These are phyloP conservation scores for Fusarium subtropicale DNA, from an alignment of 2,329 filamentous ascomycete species.

Conservation along the genomic window DNA sequence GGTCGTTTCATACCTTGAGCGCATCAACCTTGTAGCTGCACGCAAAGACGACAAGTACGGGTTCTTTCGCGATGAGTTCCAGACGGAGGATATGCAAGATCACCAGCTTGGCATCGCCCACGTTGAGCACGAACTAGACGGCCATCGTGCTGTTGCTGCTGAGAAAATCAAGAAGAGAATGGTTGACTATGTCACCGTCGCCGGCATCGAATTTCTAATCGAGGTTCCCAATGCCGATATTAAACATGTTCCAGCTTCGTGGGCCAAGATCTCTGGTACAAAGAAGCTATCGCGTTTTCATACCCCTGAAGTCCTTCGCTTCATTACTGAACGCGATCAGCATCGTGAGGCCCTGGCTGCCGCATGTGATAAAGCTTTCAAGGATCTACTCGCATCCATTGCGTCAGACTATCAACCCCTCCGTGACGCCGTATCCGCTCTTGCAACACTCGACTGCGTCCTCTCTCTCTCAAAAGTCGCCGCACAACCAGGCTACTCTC, in stretches of 20 bases:
- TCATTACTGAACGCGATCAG: slow-evolving; percentile 90
- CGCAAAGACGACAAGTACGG: slow-evolving; percentile 90
- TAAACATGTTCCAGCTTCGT: slow-evolving; percentile 90
- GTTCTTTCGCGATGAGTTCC: slow-evolving; percentile 89
- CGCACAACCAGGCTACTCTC: slow-evolving; percentile 85
- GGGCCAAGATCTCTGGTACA: slow-evolving; percentile 94
- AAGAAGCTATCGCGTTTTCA: slow-evolving; percentile 95
- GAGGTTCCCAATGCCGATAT: slow-evolving; percentile 87
- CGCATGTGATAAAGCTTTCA: slow-evolving; percentile 88
- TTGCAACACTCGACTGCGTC: slow-evolving; percentile 90
- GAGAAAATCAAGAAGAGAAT: slow-evolving; percentile 76
- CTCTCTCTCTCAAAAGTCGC: slow-evolving; percentile 88
- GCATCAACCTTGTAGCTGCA: slow-evolving; percentile 86
- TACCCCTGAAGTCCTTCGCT: slow-evolving; percentile 85
- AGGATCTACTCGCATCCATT: slow-evolving; percentile 76
- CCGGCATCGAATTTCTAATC: slow-evolving; percentile 94
- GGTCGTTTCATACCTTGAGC: slow-evolving; percentile 80
- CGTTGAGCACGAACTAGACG: slow-evolving; percentile 88
- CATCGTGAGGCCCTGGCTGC: slow-evolving; percentile 93
- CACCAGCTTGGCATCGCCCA: slow-evolving; percentile 92
- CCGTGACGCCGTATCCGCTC: slow-evolving; percentile 86
- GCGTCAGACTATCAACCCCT: slow-evolving; percentile 88
- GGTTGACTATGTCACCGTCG: slow-evolving; percentile 83
- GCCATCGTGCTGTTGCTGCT: slow-evolving; percentile 78
- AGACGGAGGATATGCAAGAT: slow-evolving; percentile 88